Evolutionary conservation across 2,329 filamentous ascomycete species (phyloP), one percentile per base, ranked within the genome.

Genomic region (Aspergillus phoenicis): DNA sequence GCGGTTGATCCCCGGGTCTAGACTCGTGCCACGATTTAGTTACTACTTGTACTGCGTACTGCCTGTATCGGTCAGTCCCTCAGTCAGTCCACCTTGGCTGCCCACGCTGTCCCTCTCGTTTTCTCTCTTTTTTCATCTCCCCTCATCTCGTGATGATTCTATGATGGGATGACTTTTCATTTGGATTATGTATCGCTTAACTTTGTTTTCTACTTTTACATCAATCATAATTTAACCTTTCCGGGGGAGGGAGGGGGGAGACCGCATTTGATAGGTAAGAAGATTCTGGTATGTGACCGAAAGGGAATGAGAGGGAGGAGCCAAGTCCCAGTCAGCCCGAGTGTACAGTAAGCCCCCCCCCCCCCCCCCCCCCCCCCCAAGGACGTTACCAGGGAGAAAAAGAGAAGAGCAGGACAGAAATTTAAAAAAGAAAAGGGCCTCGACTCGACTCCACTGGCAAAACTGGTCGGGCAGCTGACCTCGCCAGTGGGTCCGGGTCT

Each of bases 381-480:
- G 36, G 36, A 26, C 15, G 20, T 55, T 55, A 55, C 52, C 52
- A 24, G 52, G 52, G 24, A 20, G 17, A 53, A 38, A 26, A 2
- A 54, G 11, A 15, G 8, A 49, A 38, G 10, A 47, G 30, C n/a
- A 47, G n/a, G 10, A 47, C 30, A 43, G 20, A 24, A 33, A 36
- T 36, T 6, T 36, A 36, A 45, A 56, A 45, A 45, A 26, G 43
- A 36, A 56, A 47, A 47, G 26, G 39, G 53, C 53, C 53, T 56
- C 39, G 53, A 52, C 53, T 36, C 41, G 56, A 58, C 58, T 61
- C 62, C 64, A 63, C 58, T 24, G n/a, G 52, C 59, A 63, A 66
- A 66, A 62, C 53, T 54, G 57, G 55, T 58, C 52, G 59, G 43
- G 55, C 64, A 65, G 61, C 62, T 66, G 64, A 66, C 64, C 64